Evolutionary conservation across 2,329 filamentous ascomycete genomes (phyloP), one percentile per base, ranked within the genome.

Genomic region (Neopestalotiopsis clavispora): DNA sequence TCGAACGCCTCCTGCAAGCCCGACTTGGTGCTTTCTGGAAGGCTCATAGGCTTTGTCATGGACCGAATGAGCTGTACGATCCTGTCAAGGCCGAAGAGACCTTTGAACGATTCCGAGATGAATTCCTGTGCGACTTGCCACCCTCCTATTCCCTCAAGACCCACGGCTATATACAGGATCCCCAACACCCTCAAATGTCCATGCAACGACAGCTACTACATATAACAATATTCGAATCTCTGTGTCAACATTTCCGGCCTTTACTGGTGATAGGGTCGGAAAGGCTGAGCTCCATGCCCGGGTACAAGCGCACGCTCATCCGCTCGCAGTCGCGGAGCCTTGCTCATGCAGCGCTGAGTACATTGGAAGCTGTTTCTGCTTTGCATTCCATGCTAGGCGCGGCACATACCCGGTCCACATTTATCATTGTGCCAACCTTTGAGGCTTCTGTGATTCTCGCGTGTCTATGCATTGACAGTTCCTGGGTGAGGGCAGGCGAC

Each of bases 161-260:
- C 20, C 45, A 72, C 17, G 66, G 4, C 7, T n/a, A n/a, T n/a
- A 7, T 13, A 4, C 72, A 70, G 71, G 73, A 73, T 56, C 45
- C 61, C 4, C 58, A 5, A 3, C n/a, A 67, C 4, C 67, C 69
- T 2, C 70, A 69, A 40, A 68, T 73, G 1, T 9, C 65, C 4
- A 13, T 72, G 57, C 71, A 72, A 64, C 49, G 73, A 3, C 70
- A 72, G 28, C 49, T 70, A 6, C 40, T 74, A 10, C 68, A 71
- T 23, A 69, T 71, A 1, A 34, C 70, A 6, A 69, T 73, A 9
- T 72, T 68, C 28, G 69, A 73, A 12, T 70, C 69, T 3, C 3
- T 73, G n/a, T 73, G 72, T 38, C 69, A 58, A 52, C 70, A 73
- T 34, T 73, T 73, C 28, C 49, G 72, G 4, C 67, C 71, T 1